A percentile compares a stretch with the other conserved stretches of the same genome.
Evolutionary conservation across 2,329 filamentous ascomycete genomes (phyloP).

Genomic region (Cercospora nicotianae): DNA sequence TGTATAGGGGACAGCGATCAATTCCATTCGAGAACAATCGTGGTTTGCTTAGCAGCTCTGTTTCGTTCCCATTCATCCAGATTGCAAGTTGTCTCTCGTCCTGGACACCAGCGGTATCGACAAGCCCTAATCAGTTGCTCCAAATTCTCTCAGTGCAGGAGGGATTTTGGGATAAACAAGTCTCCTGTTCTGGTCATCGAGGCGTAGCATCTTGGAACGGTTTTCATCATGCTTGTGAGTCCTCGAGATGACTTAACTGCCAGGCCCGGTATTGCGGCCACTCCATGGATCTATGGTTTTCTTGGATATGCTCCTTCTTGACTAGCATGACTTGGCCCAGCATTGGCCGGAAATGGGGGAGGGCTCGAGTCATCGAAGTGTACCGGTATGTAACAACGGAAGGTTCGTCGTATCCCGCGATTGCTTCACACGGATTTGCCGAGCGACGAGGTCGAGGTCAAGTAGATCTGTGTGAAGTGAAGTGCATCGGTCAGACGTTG

Average conservation of each 20-base stretch:
- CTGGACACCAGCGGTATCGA: too few relatives aligned
- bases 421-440: neutral
- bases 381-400: neutral
- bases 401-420: too few relatives aligned
- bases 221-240: neutral
- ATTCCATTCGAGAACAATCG: neutral
- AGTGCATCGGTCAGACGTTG: neutral
- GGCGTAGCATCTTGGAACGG: neutral
- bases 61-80: neutral
- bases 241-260: neutral
- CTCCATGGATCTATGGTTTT: neutral
- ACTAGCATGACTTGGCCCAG: neutral
- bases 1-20: neutral
- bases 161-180: neutral
- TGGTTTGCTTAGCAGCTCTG: neutral
- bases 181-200: neutral
- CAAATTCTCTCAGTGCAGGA: neutral
- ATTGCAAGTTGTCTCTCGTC: neutral
- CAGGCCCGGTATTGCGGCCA: neutral
- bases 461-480: neutral
- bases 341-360: neutral
- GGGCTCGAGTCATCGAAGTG: neutral
- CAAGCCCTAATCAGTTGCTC: neutral
- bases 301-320: neutral
- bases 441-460: neutral